Evolutionary conservation across 495 filamentous ascomycete species (phyloP).

Genomic region (Xylaria longipes): DNA sequence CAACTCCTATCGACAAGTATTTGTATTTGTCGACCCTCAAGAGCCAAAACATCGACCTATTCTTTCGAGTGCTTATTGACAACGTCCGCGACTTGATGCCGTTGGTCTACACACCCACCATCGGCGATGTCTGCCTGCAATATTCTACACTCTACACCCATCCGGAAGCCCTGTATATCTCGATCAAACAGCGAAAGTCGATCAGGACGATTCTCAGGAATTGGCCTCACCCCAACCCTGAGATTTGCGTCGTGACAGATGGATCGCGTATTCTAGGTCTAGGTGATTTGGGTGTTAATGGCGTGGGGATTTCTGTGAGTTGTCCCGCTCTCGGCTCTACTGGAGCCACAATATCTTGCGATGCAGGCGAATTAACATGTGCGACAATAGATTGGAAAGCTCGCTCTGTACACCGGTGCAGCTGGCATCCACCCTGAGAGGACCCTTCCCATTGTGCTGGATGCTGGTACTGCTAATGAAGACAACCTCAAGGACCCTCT

Average conservation of each 20-base stretch:
- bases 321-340: conserved; percentile 27
- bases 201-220: conserved; percentile 83
- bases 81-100: conserved; percentile 92
- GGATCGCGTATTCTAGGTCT: conserved; percentile 95
- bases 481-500: conserved; percentile 86
- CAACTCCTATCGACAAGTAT: conserved; percentile 89
- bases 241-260: conserved; percentile 97
- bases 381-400: conserved; percentile 70
- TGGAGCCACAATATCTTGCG: neutral
- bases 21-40: conserved; percentile 89
- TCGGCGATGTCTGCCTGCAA: conserved; percentile 93
- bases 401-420: conserved; percentile 93
- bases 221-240: conserved; percentile 85
- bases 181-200: conserved; percentile 85
- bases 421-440: conserved; percentile 93
- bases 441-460: conserved; percentile 90
- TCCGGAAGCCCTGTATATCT: conserved; percentile 93
- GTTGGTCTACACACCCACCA: conserved; percentile 95
- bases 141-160: conserved; percentile 97
- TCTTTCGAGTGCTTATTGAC: conserved; percentile 91
- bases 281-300: conserved; percentile 95
- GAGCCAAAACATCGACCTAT: conserved; percentile 88
- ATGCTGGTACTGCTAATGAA: conserved; percentile 92
- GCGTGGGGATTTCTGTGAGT: conserved; percentile 96
- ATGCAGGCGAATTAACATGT: conserved; percentile 27